Evolutionary conservation across 495 filamentous ascomycete species (phyloP), one percentile per base, ranked within the genome.

Genomic region (Neurospora sp.): DNA sequence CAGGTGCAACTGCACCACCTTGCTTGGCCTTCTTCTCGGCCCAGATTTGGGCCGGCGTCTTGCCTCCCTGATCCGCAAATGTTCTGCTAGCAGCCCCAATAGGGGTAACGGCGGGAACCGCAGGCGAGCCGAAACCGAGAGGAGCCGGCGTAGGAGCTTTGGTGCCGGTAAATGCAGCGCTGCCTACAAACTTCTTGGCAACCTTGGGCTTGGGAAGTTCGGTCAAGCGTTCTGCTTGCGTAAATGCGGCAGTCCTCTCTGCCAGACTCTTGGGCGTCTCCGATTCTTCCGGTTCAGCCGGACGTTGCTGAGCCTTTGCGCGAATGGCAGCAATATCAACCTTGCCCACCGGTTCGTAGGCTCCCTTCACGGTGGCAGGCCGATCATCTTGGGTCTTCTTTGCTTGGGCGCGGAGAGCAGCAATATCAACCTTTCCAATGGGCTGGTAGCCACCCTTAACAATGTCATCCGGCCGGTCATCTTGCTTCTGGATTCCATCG

Each of bases 21-120:
- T 97, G 92, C 71, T 89, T 88, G 35, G 92, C 93, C 84, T 98
- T 99, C 82, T 92, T 96, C 83, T 99, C 96, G 0, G 94, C 94
- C 96, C 96, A 99, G 20, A 97, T 81, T 79, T 99, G 96, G 31
- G 96, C 94, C 20, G 96, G 96, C 7, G 96, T 98, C 84, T 98
- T 99, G 69, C 94, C 95, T 73, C 92, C 95, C 82, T 96, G 86
- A 73, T 98, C 93, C 4, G 96, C 95, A 85, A 97, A 99, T 31
- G 93, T 97, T 76, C 92, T 88, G 81, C 94, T 96, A 44, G 94
- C 94, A 73, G 88, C 86, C 35, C 94, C 94, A 66, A 96, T 85
- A 40, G 89, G 89, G 0, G 88, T 81, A 46, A 87, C 76, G 23
- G 88, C 79, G 14, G 85, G 79, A 16, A 84, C 76, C 2, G 86